These are phyloP conservation scores for Tetracladium marchalianum DNA, from an alignment of 495 filamentous ascomycete species.

Conservation along the genomic window DNA sequence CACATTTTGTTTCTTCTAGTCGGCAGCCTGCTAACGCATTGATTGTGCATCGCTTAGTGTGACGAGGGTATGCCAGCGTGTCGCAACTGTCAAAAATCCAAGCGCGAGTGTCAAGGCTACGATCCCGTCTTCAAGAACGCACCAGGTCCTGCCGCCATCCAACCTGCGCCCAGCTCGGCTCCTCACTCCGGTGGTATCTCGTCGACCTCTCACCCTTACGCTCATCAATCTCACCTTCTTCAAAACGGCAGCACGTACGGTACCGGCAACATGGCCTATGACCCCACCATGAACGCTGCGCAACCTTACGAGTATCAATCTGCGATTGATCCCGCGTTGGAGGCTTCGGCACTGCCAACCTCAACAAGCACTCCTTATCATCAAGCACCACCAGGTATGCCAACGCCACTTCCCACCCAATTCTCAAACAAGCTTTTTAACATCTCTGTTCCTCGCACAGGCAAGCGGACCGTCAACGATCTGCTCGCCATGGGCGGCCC, in stretches of 20 bases:
- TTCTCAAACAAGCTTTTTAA: conserved; percentile 5
- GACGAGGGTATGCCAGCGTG: conserved; percentile 93
- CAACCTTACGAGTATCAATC: conserved; percentile 60
- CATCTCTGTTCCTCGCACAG: conserved; percentile 29
- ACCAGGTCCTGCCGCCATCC: conserved; percentile 66
- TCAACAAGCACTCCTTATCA: conserved; percentile 1
- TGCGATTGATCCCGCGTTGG: conserved; percentile 69
- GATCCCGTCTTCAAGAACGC: conserved; percentile 95
- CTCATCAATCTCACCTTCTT: conserved; percentile 26
- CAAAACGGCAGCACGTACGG: conserved; percentile 24
- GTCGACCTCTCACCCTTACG: conserved; percentile 22
- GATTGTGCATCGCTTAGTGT: conserved; percentile 48
- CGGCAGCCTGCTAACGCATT: neutral
- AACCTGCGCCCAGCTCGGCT: conserved; percentile 45
- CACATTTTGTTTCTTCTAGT: no score
- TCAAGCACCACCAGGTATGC: conserved; percentile 19
- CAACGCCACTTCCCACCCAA: conserved; percentile 12
- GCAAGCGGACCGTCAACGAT: conserved; percentile 62
- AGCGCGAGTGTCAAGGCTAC: conserved; percentile 94
- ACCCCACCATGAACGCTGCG: conserved; percentile 27
- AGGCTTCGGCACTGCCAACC: conserved; percentile 28
- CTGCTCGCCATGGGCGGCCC: conserved; percentile 58
- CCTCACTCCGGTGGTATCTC: conserved; percentile 17
- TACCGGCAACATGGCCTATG: conserved; percentile 22
- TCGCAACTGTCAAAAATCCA: conserved; percentile 96